A percentile compares a stretch with the other conserved stretches of the same genome.
Conservation (phyloP, 2,329 filamentous ascomycete species). For the Dactylellina haptotyla region DNA sequence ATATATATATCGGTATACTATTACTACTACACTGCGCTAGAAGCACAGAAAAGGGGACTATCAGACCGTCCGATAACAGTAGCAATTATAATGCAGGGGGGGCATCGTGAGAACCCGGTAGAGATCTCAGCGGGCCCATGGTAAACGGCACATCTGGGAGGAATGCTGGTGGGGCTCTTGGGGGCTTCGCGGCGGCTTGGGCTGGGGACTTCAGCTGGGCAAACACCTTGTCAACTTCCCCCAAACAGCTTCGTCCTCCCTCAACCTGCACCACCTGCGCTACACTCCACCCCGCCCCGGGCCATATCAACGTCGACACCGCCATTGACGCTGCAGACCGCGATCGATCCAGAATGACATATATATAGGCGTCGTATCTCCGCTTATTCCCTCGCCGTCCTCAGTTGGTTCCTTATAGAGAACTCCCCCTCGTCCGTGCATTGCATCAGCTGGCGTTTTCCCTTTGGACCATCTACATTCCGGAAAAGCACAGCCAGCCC, state of each 20-base stretch:
- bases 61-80: no score
- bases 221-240: constrained; percentile 50
- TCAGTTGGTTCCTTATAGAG: no score
- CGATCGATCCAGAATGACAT: constrained; percentile 44
- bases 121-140: not conserved
- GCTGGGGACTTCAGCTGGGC: constrained; percentile 31
- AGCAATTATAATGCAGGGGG: no score
- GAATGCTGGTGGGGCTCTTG: constrained; percentile 1
- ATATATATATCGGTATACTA: constrained; percentile 14
- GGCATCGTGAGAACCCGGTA: no score
- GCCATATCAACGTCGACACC: constrained; percentile 26
- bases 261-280: constrained; percentile 3
- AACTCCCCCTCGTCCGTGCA: constrained; percentile 10
- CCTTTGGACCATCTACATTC: not conserved
- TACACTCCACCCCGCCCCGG: constrained; percentile 37
- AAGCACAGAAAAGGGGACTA: not conserved
- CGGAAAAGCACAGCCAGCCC: constrained; percentile 4
- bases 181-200: not conserved
- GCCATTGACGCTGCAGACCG: constrained; percentile 39
- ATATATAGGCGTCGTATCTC: constrained; percentile 10
- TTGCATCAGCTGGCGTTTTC: constrained; percentile 23
- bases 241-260: constrained; percentile 5
- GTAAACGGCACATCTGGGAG: not conserved
- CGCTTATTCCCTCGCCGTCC: not conserved
- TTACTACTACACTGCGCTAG: not conserved